Evolutionary conservation across 176 grass and related monocot species (phyloP), one percentile per base, ranked within the genome.

Genomic region (Tuctoria greenei): DNA sequence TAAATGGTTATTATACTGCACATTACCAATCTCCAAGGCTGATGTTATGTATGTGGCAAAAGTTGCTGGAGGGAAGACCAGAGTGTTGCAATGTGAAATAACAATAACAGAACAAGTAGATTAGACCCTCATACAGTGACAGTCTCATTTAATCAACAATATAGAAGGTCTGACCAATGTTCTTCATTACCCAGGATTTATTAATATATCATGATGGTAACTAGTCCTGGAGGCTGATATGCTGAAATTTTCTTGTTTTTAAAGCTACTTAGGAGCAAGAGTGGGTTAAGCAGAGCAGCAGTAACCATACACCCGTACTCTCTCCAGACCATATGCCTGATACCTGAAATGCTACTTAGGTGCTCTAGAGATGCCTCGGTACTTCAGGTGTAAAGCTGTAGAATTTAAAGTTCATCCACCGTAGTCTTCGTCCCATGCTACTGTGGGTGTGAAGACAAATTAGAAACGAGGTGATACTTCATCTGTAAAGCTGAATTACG

Each of bases 1-100:
- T 87, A 37, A 78, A 90, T 62, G 83, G 80, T 65, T 97, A 97
- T 72, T 97, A 80, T 69, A 93, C 88, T 31, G 86, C 90, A 45
- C 93, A 93, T 56, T 97, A 97, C 69, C 90, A 93, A 73, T 97
- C 93, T 4, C 93, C 93, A 28, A 79, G 88, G 45, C 85, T 89
- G 69, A 97, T 97, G 93, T 87, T 88, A 27, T 97, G 93, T 68
- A 52, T 97, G 88, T 93, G 93, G 93, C 69, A 88, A 10, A 93
- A 93, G 78, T 82, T 93, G 65, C 67, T 87, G 45, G 59, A 76
- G 21, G 93, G 88, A 72, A 90, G 71, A 39, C 61, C 90, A 63
- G 74, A 75, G 31, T 97, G 93, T 73, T 97, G 93, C 86, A 87
- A 93, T 64, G 79, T 78, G 83, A 90, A 86, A 91, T 97, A 73